Evolutionary conservation across 345 rosid genomes (phyloP).

Genomic region (Hibiscus trionum): DNA sequence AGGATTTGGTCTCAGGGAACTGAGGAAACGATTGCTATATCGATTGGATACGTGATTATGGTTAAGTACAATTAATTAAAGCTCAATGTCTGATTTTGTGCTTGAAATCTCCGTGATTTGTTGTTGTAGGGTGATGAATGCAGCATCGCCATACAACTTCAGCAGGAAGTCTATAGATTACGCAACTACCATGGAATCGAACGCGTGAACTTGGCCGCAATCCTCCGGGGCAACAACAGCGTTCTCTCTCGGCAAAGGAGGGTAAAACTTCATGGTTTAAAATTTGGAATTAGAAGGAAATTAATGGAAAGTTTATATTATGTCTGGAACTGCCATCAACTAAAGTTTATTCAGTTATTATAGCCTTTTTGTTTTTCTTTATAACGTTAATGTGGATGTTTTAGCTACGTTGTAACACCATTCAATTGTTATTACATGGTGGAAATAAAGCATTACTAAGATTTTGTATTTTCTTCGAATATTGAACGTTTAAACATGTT

Average conservation of each 20-base stretch:
- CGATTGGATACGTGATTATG: too few species aligned
- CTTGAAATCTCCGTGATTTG: not conserved
- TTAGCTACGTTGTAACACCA: constrained; percentile 18
- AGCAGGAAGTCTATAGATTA: constrained; percentile 38
- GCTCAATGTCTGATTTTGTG: not conserved
- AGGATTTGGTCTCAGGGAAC: too few species aligned
- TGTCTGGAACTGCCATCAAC: not conserved
- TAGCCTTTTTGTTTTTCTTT: not conserved
- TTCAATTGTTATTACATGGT: constrained; percentile 15
- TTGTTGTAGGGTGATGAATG: constrained; percentile 43
- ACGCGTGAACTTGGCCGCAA: constrained; percentile 25
- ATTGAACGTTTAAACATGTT: too few species aligned
- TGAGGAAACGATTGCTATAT: too few species aligned
- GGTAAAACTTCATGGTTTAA: not conserved
- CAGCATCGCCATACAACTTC: constrained; percentile 41
- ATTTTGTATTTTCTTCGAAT: not conserved
- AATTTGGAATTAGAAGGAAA: not conserved
- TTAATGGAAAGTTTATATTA: not conserved
- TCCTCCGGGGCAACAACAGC: constrained; percentile 5
- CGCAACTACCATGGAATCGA: constrained; percentile 14
- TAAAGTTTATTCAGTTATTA: not conserved
- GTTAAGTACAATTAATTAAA: too few species aligned
- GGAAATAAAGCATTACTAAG: constrained; percentile 16
- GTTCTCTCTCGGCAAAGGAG: constrained; percentile 5
- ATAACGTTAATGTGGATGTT: not conserved